Evolutionary conservation across 2,329 filamentous ascomycete genomes (phyloP), one percentile per base, ranked within the genome.

Genomic region (Aspergillaceae sp.): DNA sequence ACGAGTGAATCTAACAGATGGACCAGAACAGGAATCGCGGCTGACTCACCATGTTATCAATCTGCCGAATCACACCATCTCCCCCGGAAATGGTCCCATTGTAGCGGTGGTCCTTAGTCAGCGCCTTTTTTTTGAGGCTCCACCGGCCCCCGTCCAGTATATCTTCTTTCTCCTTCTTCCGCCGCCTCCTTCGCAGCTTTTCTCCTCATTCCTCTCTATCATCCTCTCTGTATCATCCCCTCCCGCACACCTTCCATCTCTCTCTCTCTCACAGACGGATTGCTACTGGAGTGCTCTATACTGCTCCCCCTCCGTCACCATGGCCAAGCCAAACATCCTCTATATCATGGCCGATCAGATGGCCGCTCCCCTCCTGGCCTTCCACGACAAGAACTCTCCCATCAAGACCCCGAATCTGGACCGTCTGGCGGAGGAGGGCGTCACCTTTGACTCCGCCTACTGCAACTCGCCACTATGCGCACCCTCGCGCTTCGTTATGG

Each of bases 301-400:
- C 46, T 37, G 10, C 10, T 8, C 9, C 7, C 30, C 8, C 6
- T 28, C 30, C 33, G 19, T 29, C 29, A 35, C 27, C 33, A 68
- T 67, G 64, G 59, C 62, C 48, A 73, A 73, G 63, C 85, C 85
- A 50, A 90, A 90, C 68, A 86, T 91, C 56, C 75, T 90, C 41
- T 95, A 92, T 74, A 94, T 96, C 72, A 95, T 96, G 89, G 90
- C 90, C 45, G 90, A 96, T 70, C 90, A 96, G 73, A 81, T 96
- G 66, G 86, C 90, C 11, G 90, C 90, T 29, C 90, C 90, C 11
- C 78, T 90, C 56, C 80, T 96, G 56, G 91, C 89, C 73, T 91
- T 95, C 74, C 89, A 96, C 74, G 90, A 96, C 67, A 78, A 83
- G 40, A 75, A 84, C 44, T 94, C 89, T 1, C 85, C 87, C 64